These are phyloP conservation scores for Starmerella bombi DNA, from an alignment of 805 yeast genomes.

Conservation along the genomic window DNA sequence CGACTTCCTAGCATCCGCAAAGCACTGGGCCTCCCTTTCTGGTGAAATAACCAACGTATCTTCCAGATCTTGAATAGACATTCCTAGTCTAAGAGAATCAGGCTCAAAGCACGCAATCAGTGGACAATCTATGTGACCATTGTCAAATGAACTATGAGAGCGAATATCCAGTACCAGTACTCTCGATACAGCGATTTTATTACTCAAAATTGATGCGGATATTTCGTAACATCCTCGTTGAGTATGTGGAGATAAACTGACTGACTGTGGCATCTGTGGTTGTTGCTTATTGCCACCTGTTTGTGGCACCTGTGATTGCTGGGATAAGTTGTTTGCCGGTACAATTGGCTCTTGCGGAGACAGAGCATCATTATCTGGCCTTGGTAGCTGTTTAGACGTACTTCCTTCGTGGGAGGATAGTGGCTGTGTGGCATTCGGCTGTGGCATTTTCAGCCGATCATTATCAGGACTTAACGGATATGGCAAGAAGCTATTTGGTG, in stretches of 20 bases:
- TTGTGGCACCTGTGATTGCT: not conserved
- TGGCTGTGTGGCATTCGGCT: slow-evolving; percentile 3
- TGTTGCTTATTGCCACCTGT: not conserved
- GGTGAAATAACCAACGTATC: slow-evolving; percentile 46
- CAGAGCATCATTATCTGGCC: not conserved
- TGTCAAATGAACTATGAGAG: slow-evolving; percentile 43
- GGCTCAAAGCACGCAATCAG: slow-evolving; percentile 71
- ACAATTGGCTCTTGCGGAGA: not conserved
- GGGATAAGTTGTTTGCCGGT: not conserved
- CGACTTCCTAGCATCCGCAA: slow-evolving; percentile 40
- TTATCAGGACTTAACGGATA: slow-evolving; percentile 5
- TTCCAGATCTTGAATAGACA: slow-evolving; percentile 56
- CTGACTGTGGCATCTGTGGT: too few species aligned
- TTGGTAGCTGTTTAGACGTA: not conserved
- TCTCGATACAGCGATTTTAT: slow-evolving; percentile 9
- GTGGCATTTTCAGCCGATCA: slow-evolving; percentile 3
- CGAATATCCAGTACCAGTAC: slow-evolving; percentile 64
- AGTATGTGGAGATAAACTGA: not conserved
- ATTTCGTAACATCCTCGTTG: slow-evolving; percentile 2
- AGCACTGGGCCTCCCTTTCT: slow-evolving; percentile 40
- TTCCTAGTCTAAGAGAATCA: slow-evolving; percentile 36
- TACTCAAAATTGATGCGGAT: slow-evolving; percentile 13
- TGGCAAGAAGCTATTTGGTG: slow-evolving; percentile 1
- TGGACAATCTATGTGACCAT: slow-evolving; percentile 46
- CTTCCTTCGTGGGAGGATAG: too few species aligned